Conservation (phyloP, 2,329 filamentous ascomycete species). For the Fusarium dimerum region DNA sequence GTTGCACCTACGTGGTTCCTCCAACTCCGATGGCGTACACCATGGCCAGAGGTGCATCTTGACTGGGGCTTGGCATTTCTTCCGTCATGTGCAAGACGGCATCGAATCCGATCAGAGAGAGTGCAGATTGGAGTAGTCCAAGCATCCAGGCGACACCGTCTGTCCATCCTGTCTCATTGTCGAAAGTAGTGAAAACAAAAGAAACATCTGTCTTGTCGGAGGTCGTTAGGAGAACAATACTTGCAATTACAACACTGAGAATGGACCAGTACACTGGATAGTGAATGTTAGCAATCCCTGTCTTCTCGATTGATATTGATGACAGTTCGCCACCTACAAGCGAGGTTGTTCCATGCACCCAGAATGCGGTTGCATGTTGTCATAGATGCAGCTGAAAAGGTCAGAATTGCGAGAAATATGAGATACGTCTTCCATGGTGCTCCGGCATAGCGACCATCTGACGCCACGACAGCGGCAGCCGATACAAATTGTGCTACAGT, state of each 20-base stretch:
- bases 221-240: conserved; percentile 44
- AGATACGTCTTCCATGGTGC: conserved; percentile 43
- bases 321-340: conserved; percentile 26
- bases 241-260: conserved; percentile 43
- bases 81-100: conserved; percentile 47
- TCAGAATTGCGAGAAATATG: conserved; percentile 37
- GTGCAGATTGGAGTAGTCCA: conserved; percentile 43
- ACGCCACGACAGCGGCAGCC: conserved; percentile 42
- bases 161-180: conserved; percentile 48
- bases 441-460: conserved; percentile 38
- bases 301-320: not conserved
- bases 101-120: conserved; percentile 44
- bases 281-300: not conserved
- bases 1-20: conserved; percentile 40
- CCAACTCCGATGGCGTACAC: conserved; percentile 45
- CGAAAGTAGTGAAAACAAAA: conserved; percentile 46
- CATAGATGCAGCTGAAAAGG: conserved; percentile 33
- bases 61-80: conserved; percentile 44
- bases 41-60: conserved; percentile 45
- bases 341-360: conserved; percentile 43
- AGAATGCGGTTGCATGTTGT: conserved; percentile 44
- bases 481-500: conserved; percentile 43
- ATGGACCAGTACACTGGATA: conserved; percentile 43
- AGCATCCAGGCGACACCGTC: conserved; percentile 50
- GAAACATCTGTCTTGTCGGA: conserved; percentile 40